These are phyloP conservation scores for Phialemoniopsis sp. DNA, from an alignment of 2,329 filamentous ascomycete species.

Conservation along the genomic window DNA sequence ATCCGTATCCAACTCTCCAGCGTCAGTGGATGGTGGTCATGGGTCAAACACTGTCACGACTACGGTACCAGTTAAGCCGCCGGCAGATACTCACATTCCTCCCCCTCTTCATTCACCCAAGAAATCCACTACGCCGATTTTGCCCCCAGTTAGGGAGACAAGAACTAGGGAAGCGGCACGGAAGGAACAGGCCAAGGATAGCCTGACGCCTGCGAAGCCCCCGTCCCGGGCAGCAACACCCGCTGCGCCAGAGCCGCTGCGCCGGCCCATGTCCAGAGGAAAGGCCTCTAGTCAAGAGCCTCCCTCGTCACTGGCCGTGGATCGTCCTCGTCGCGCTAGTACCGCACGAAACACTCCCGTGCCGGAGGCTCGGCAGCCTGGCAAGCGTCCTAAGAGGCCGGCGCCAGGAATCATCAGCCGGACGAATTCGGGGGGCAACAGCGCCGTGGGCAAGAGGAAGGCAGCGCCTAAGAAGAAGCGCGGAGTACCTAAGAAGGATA, in stretches of 20 bases:
- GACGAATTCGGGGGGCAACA: constrained; percentile 56
- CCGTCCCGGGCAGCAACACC: constrained; percentile 17
- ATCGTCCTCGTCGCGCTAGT: constrained; percentile 51
- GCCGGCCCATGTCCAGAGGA: constrained; percentile 48
- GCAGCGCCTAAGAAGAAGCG: constrained; percentile 64
- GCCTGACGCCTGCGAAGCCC: background rate
- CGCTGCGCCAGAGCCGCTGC: constrained; percentile 18
- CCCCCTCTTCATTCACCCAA: constrained; percentile 20
- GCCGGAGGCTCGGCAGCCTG: constrained; percentile 37
- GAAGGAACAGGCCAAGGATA: constrained; percentile 11
- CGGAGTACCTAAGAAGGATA: constrained; percentile 42
- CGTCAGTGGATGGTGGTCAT: constrained; percentile 12
- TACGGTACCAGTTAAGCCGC: constrained; percentile 18
- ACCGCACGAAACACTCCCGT: constrained; percentile 54
- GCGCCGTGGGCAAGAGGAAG: constrained; percentile 69
- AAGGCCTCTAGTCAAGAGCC: constrained; percentile 49
- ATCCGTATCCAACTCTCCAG: constrained; percentile 2
- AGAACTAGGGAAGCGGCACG: constrained; percentile 21
- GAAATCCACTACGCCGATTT: constrained; percentile 27
- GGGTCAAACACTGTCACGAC: constrained; percentile 15
- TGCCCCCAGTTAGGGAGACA: constrained; percentile 25
- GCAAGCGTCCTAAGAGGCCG: constrained; percentile 62
- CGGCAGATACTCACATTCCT: constrained; percentile 22
- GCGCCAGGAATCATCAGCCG: constrained; percentile 68
- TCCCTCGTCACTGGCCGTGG: constrained; percentile 41